Evolutionary conservation across 2,329 filamentous ascomycete species (phyloP).

Genomic region (Neopestalotiopsis clavispora): DNA sequence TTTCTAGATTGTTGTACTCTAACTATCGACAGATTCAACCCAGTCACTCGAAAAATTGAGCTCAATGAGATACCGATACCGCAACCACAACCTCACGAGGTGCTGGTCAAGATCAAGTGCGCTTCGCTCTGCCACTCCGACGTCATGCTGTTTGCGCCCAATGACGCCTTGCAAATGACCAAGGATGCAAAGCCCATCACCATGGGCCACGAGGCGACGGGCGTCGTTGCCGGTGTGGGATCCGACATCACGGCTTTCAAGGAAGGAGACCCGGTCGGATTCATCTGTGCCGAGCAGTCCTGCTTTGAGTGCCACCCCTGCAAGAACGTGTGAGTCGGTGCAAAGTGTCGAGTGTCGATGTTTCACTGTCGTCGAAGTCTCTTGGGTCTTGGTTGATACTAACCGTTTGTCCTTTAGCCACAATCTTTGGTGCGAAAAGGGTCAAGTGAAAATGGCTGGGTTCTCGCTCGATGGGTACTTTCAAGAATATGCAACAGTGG

Average conservation of each 20-base stretch:
- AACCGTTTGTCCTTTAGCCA: constrained; percentile 10
- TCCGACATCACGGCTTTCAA: constrained; percentile 58
- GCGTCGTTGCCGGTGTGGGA: constrained; percentile 62
- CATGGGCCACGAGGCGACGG: constrained; percentile 69
- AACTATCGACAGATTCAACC: constrained; percentile 10
- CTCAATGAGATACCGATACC: constrained; percentile 24
- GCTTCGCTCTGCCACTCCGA: constrained; percentile 20
- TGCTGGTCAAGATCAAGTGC: constrained; percentile 23
- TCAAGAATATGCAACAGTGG: constrained; percentile 32
- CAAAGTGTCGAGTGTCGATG: not conserved
- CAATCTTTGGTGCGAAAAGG: constrained; percentile 30
- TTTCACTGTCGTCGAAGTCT: too few relatives aligned
- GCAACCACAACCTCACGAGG: constrained; percentile 18
- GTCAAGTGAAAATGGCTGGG: constrained; percentile 29
- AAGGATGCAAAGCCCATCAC: constrained; percentile 27
- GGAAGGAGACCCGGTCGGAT: constrained; percentile 62
- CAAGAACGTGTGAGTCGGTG: constrained; percentile 17
- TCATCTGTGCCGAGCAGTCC: constrained; percentile 25
- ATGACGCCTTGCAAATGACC: constrained; percentile 19
- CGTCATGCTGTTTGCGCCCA: constrained; percentile 22
- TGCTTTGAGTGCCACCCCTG: constrained; percentile 31
- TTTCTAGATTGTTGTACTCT: too few relatives aligned
- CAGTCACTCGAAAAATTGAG: constrained; percentile 17
- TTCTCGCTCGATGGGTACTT: constrained; percentile 32
- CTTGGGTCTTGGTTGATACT: not conserved